Base-by-base conservation (phyloP, 2,329 filamentous ascomycete genomes). In the Pyricularia sp. region DNA sequence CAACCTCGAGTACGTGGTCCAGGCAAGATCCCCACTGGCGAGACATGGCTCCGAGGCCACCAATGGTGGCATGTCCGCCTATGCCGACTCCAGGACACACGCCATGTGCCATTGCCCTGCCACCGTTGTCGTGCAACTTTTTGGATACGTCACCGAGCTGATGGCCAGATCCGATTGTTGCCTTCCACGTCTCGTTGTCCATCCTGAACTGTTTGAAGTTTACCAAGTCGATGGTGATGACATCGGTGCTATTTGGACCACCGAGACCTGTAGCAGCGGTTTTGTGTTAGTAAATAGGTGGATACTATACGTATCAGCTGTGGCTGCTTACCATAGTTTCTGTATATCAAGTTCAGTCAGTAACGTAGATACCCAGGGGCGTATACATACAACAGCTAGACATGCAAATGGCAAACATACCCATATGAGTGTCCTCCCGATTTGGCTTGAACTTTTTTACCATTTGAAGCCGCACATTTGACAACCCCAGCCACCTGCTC, bases 351-450 rank as follows among this genome's bases (percentile, higher is more conserved):
- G 11, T 61, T 11, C 25, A 31, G 28, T 68, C 25, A 68, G 66
- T 11, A 61, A 33, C 4, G 59, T 4, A 64, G 4, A 10, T 0
- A 20, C 59, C 30, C 33, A 36, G 2, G 9, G 17, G 23, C n/a
- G n/a, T n/a, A n/a, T n/a, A n/a, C n/a, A n/a, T n/a, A n/a, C n/a
- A n/a, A n/a, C n/a, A n/a, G n/a, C n/a, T n/a, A n/a, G 14, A 11
- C 26, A 20, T 36, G 5, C 68, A 50, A 33, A 66, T 10, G 20
- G 17, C 2, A 20, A 30, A 70, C 82, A 72, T 75, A 85, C 84
- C 80, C 87, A 71, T 88, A 91, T 0, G 86, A 90, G 73, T 90
- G 88, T 0, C 88, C 88, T 4, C 88, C 88, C 1, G 86, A 88
- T 71, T 82, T 85, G 26, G 88, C 84, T 73, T 90, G 87, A 0